phyloP scores from a whole-genome alignment of 2,329 filamentous ascomycete genomes.

The Harringtonia aguacate region DNA sequence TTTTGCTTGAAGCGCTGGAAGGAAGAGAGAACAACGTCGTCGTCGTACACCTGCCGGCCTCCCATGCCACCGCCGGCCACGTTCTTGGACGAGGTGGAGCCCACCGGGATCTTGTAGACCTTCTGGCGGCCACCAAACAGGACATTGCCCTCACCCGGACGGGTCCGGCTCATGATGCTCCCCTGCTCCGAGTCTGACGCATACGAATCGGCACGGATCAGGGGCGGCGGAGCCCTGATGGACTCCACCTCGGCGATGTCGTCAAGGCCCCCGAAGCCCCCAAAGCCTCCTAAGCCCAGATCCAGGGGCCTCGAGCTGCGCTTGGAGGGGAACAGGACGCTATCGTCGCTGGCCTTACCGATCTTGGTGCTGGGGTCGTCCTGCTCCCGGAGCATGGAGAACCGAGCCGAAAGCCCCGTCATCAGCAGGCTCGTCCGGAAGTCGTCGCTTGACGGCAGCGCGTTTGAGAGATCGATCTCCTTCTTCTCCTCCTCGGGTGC shows the following conservation, averaged over 20 bases:
- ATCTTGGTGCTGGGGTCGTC: slow-evolving; percentile 83
- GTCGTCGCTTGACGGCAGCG: slow-evolving; percentile 72
- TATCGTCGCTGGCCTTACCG: slow-evolving; percentile 92
- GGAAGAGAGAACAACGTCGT: slow-evolving; percentile 72
- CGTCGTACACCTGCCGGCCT: slow-evolving; percentile 68
- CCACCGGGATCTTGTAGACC: slow-evolving; percentile 71
- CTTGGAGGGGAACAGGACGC: slow-evolving; percentile 75
- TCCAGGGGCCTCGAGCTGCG: slow-evolving; percentile 69
- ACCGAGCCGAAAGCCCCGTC: slow-evolving; percentile 87
- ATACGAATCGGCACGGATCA: slow-evolving; percentile 54
- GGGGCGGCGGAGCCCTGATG: slow-evolving; percentile 48
- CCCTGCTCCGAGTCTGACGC: slow-evolving; percentile 55
- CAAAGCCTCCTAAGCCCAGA: too few relatives aligned
- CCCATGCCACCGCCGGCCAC: slow-evolving; percentile 40
- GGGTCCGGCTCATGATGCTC: slow-evolving; percentile 74
- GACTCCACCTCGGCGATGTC: slow-evolving; percentile 92
- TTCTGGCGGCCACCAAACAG: slow-evolving; percentile 94
- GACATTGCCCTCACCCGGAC: slow-evolving; percentile 81
- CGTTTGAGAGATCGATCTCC: slow-evolving; percentile 62
- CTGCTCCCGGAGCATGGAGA: slow-evolving; percentile 93
- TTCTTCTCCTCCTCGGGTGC: slow-evolving; percentile 44
- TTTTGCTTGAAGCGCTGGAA: slow-evolving; percentile 66
- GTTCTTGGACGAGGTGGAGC: slow-evolving; percentile 32
- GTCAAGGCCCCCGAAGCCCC: slow-evolving; percentile 49
- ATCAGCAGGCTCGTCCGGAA: slow-evolving; percentile 94